Evolutionary conservation across 2,329 filamentous ascomycete genomes (phyloP).

Genomic region (Aquanectria penicillioides): DNA sequence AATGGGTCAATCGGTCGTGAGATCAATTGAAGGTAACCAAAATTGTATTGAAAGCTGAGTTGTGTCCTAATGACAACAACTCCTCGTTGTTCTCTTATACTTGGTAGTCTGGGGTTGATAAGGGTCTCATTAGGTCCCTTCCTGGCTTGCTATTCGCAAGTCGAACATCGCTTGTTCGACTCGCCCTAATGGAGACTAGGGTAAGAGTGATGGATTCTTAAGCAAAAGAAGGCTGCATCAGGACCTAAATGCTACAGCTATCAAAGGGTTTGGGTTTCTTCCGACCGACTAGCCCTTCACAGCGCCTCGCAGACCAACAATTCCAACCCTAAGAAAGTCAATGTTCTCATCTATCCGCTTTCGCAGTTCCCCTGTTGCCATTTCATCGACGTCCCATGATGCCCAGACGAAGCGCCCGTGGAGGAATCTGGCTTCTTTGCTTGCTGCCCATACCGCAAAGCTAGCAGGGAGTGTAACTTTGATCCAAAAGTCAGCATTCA

Average conservation of each 20-base stretch:
- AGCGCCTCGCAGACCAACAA: background rate
- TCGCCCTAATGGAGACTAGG: too few relatives aligned
- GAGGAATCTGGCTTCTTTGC: slow-evolving; percentile 55
- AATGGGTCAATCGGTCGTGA: background rate
- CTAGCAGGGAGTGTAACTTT: slow-evolving; percentile 47
- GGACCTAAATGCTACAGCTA: too few relatives aligned
- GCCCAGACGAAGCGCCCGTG: slow-evolving; percentile 57
- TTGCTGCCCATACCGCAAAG: slow-evolving; percentile 55
- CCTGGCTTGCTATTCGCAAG: too few relatives aligned
- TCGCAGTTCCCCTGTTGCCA: slow-evolving; percentile 42
- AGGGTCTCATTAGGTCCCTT: too few relatives aligned
- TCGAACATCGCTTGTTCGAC: too few relatives aligned
- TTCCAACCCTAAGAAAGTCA: background rate
- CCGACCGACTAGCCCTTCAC: background rate
- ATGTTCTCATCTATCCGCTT: slow-evolving; percentile 14
- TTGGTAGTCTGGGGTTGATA: too few relatives aligned
- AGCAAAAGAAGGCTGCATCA: too few relatives aligned
- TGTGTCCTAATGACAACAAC: background rate
- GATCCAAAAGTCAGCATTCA: background rate
- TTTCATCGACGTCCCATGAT: slow-evolving; percentile 61
- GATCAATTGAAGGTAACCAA: background rate
- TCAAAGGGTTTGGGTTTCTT: too few relatives aligned
- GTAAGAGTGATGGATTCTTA: too few relatives aligned
- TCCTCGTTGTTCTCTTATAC: background rate
- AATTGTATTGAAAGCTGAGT: background rate